A percentile compares a stretch with the other conserved stretches of the same genome.
Evolutionary conservation across 1,139 yeast genomes (phyloP).

Genomic region (Taphrina populina): DNA sequence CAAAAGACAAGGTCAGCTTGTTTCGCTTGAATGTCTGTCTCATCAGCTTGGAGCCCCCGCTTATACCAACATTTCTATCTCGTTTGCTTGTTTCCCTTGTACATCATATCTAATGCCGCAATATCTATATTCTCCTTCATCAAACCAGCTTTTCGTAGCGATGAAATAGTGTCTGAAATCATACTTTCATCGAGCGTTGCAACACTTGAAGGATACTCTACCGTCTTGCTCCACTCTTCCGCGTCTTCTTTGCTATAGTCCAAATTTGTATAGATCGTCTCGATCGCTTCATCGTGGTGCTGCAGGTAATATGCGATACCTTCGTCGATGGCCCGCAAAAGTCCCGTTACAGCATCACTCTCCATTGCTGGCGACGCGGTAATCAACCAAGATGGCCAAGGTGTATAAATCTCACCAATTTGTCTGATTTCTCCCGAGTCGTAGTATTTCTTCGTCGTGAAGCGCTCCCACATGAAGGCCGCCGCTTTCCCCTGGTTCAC

Average conservation of each 20-base stretch:
- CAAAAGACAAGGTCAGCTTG: slow-evolving; percentile 23
- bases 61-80: slow-evolving; percentile 14
- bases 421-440: slow-evolving; percentile 74
- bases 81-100: background rate
- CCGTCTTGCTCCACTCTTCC: slow-evolving; percentile 73
- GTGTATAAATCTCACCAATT: slow-evolving; percentile 86
- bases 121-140: slow-evolving; percentile 30
- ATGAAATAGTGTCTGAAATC: slow-evolving; percentile 53
- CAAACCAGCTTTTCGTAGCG: slow-evolving; percentile 39
- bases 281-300: slow-evolving; percentile 64
- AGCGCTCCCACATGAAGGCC: slow-evolving; percentile 95
- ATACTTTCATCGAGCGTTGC: slow-evolving; percentile 54
- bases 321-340: slow-evolving; percentile 57
- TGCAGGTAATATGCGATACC: slow-evolving; percentile 67
- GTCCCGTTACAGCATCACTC: slow-evolving; percentile 46
- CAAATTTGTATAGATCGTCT: slow-evolving; percentile 62
- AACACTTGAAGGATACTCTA: slow-evolving; percentile 57
- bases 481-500: slow-evolving; percentile 68
- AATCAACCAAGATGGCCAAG: slow-evolving; percentile 95
- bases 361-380: slow-evolving; percentile 51
- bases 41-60: slow-evolving; percentile 19
- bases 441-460: slow-evolving; percentile 81
- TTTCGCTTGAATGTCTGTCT: slow-evolving; percentile 6
- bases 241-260: slow-evolving; percentile 81
- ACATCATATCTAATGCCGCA: slow-evolving; percentile 14